Base-by-base conservation (phyloP, 164 flowering plant species). In the Vitis amurensis region DNA sequence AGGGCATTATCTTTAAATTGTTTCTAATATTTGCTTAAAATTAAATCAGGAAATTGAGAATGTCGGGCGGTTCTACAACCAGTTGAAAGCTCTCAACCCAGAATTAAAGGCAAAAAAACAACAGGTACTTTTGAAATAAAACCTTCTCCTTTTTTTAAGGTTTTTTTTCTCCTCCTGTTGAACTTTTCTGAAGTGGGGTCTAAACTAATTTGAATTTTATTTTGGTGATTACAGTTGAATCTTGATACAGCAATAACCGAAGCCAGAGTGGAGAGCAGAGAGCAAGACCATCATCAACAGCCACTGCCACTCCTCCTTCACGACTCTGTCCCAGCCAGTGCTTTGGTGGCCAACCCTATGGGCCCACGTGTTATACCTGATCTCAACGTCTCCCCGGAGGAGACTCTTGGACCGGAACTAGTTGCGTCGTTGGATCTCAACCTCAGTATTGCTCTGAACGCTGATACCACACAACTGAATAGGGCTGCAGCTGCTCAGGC, bases 401-500 rank as follows among this genome's bases (percentile, higher is more conserved):
- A 31, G 44, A 31, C 5, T 31, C 44, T 31, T 4, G 44, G 44
- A 31, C 44, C 2, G 7, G 7, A 31, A 7, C 11, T 17, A 23
- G 27, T 23, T 23, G 27, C 27, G 0, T 1, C 27, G 1, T 23
- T 23, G n/a, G 89, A 82, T 82, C 81, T 82, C 9, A 86, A 82
- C 63, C 37, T 71, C 59, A 56, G 15, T 13, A 12, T 59, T 7
- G 71, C 44, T 55, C 12, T 55, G 8, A 71, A 27, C 53, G 53
- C 37, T 64, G 74, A 58, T 27, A 55, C 47, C 50, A 30, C 11
- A 50, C 50, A 9, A 23, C 1, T n/a, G 0, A 66, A 1, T 4
- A 63, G 14, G 68, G 78, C 71, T 15, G 50, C 66, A 57, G 84
- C 82, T 14, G 83, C 88, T 68, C 74, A 79, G 19, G 87, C 89